A percentile compares a stretch with the other conserved stretches of the same genome.
Evolutionary conservation across 2,329 filamentous ascomycete species (phyloP).

Genomic region (Colletotrichum sp.): DNA sequence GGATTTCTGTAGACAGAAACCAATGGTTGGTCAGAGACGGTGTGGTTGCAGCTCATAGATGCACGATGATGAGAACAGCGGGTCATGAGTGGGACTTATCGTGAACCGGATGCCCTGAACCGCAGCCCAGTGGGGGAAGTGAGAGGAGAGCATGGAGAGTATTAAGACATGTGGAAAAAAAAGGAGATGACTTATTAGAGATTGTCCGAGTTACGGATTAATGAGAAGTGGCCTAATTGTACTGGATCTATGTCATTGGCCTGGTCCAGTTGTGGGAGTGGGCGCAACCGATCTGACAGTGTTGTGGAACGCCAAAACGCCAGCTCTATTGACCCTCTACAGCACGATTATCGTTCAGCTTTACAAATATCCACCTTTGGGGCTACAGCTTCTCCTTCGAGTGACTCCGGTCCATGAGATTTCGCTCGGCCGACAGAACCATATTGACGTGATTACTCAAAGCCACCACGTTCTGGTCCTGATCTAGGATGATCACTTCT

Average conservation of each 20-base stretch:
- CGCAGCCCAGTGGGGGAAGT: background rate
- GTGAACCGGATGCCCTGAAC: background rate
- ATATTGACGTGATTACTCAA: conserved; percentile 25
- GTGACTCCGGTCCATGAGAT: conserved; percentile 16
- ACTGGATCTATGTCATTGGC: background rate
- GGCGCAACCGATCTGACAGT: background rate
- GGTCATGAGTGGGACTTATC: background rate
- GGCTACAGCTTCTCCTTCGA: background rate
- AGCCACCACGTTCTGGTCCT: conserved; percentile 31
- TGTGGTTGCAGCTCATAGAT: background rate
- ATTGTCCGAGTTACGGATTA: background rate
- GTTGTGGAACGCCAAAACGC: background rate
- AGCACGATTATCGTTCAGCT: background rate
- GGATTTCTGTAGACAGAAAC: background rate
- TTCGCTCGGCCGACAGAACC: conserved; percentile 22
- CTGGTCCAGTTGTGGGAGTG: background rate
- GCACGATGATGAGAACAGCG: background rate
- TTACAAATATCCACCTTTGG: background rate
- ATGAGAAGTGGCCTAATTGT: background rate
- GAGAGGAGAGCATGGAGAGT: background rate
- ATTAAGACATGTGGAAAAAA: background rate
- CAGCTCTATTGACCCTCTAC: background rate
- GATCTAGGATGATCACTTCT: conserved; percentile 71
- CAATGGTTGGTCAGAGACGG: background rate
- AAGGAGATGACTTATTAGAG: background rate